Conservation (phyloP, 306 rosid genomes). For the Trichosanthes cucumerina region DNA sequence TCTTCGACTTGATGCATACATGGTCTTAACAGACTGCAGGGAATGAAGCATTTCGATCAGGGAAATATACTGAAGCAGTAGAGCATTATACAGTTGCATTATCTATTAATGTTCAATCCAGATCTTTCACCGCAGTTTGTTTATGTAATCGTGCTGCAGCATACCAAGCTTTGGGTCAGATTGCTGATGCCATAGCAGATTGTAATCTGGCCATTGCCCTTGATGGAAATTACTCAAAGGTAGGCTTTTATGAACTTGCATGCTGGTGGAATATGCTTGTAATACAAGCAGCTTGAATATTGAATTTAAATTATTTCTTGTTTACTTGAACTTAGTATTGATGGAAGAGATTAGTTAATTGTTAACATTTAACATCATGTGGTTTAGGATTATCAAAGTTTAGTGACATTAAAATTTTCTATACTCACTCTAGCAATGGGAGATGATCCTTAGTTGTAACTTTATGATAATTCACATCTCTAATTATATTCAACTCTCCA, state of each 20-base stretch:
- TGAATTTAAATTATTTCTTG: not conserved
- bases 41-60: conserved; percentile 58
- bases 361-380: not conserved
- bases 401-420: not conserved
- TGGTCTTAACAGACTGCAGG: conserved; percentile 56
- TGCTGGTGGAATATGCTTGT: not conserved
- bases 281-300: not conserved
- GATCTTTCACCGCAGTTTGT: conserved; percentile 78
- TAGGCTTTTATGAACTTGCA: conserved; percentile 19
- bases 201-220: conserved; percentile 87
- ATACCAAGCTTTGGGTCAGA: conserved; percentile 79
- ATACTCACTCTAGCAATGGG: not conserved
- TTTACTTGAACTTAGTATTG: not conserved
- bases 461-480: not conserved
- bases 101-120: conserved; percentile 56
- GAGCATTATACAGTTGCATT: conserved; percentile 75
- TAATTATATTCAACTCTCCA: not conserved
- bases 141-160: conserved; percentile 95
- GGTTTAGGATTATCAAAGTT: not conserved
- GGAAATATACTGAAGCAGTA: conserved; percentile 60
- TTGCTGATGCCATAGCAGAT: conserved; percentile 86
- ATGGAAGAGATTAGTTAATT: not conserved
- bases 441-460: not conserved
- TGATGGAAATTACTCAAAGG: conserved; percentile 76
- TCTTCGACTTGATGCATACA: conserved; percentile 13